phyloP scores from a whole-genome alignment of 495 filamentous ascomycete genomes.

The Cenococcum geophilum region DNA sequence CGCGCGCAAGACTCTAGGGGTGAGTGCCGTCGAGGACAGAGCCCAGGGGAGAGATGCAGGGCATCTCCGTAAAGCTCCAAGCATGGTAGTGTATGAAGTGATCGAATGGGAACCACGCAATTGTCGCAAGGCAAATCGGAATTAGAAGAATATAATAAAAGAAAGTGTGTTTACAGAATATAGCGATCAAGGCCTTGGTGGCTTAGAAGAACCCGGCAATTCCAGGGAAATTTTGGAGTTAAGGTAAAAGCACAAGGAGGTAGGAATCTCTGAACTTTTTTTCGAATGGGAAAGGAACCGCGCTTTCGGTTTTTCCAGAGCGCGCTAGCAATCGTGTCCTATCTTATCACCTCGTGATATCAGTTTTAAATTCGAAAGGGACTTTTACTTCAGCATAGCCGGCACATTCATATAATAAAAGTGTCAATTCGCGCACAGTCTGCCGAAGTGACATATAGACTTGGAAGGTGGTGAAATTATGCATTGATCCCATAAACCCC shows the following conservation, averaged over 20 bases:
- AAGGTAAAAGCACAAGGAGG: background rate
- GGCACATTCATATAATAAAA: too few relatives aligned
- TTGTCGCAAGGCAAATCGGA: background rate
- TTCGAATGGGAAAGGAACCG: background rate
- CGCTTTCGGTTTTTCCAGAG: background rate
- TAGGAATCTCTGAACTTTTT: constrained; percentile 5
- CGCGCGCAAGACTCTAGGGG: constrained; percentile 10
- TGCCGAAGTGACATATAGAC: background rate
- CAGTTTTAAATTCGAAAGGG: background rate
- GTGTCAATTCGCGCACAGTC: too few relatives aligned
- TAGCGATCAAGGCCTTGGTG: background rate
- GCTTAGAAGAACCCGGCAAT: background rate
- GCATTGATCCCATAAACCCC: background rate
- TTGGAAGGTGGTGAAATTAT: background rate
- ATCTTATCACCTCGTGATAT: constrained; percentile 6
- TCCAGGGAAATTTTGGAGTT: background rate
- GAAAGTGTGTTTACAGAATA: background rate
- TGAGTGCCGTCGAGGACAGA: constrained; percentile 17
- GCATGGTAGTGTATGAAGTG: constrained; percentile 4
- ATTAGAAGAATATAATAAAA: background rate
- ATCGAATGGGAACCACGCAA: background rate
- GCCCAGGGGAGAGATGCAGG: constrained; percentile 34
- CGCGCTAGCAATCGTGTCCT: background rate
- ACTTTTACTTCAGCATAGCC: background rate
- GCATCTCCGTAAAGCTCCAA: constrained; percentile 29